Percentiles rank a stretch among this genome's conserved stretches.
These are phyloP conservation scores for Striga asiatica DNA, from an alignment of 257 asterid genomes.

Conservation along the genomic window DNA sequence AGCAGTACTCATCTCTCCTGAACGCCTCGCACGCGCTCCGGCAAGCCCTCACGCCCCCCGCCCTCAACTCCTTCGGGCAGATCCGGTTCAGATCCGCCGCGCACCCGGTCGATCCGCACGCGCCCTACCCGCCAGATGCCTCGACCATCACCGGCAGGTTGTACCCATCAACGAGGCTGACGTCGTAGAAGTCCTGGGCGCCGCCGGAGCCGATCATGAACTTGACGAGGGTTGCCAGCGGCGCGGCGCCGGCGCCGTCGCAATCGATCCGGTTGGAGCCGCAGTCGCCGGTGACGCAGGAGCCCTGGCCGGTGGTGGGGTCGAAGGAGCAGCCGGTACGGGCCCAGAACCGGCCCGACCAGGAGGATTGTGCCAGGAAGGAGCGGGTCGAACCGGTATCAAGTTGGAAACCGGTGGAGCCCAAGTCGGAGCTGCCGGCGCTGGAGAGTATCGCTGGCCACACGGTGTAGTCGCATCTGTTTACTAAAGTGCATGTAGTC, in stretches of 20 bases:
- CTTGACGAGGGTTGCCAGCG: slow-evolving; percentile 49
- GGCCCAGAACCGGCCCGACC: slow-evolving; percentile 63
- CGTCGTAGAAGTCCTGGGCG: slow-evolving; percentile 58
- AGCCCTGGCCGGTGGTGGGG: slow-evolving; percentile 20
- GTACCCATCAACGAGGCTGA: too few relatives aligned
- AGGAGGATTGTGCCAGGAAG: slow-evolving; percentile 42
- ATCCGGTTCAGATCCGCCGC: slow-evolving; percentile 31
- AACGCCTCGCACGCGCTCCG: slow-evolving; percentile 67
- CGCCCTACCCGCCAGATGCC: slow-evolving; percentile 37
- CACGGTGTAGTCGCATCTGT: slow-evolving; percentile 41
- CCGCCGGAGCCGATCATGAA: slow-evolving; percentile 51
- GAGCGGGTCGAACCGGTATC: slow-evolving; percentile 28
- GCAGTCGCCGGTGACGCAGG: slow-evolving; percentile 46
- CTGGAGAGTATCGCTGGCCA: slow-evolving; percentile 45
- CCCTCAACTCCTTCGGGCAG: slow-evolving; percentile 43
- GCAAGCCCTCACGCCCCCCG: slow-evolving; percentile 44
- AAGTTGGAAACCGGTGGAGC: slow-evolving; percentile 48
- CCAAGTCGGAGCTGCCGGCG: slow-evolving; percentile 29
- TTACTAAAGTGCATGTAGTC: slow-evolving; percentile 38
- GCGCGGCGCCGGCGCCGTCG: slow-evolving; percentile 36
- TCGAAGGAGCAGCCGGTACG: slow-evolving; percentile 45
- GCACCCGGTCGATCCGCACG: slow-evolving; percentile 47
- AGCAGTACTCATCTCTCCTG: slow-evolving; percentile 39
- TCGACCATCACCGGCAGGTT: slow-evolving; percentile 47
- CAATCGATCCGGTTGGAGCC: slow-evolving; percentile 45